Percentiles rank a stretch among this genome's conserved stretches.
Conservation (phyloP, 805 yeast species). For the Candida nanaspora region DNA sequence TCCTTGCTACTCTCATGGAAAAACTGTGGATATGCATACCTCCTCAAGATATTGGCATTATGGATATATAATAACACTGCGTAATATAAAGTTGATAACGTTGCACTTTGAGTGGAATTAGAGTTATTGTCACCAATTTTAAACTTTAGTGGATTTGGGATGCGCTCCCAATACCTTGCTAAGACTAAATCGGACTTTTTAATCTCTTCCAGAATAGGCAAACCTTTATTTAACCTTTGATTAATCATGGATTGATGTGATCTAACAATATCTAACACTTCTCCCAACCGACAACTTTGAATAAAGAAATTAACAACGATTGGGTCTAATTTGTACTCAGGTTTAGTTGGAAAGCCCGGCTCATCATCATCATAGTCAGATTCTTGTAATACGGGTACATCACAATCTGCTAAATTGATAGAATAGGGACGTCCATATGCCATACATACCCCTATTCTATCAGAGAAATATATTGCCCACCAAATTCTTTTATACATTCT, state of each 20-base stretch:
- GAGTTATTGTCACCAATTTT: constrained; percentile 36
- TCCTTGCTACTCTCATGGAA: constrained; percentile 31
- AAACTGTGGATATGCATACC: neutral
- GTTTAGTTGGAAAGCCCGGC: constrained; percentile 29
- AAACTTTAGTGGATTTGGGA: constrained; percentile 56
- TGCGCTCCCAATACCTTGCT: constrained; percentile 64
- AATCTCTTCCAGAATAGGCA: constrained; percentile 37
- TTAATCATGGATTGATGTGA: constrained; percentile 63
- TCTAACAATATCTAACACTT: constrained; percentile 59
- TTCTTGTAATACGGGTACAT: constrained; percentile 64
- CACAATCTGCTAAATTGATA: constrained; percentile 65
- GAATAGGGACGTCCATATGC: constrained; percentile 64
- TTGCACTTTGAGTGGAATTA: constrained; percentile 42
- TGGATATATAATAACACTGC: constrained; percentile 61
- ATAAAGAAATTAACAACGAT: constrained; percentile 39
- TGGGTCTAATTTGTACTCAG: constrained; percentile 23
- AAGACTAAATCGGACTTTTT: constrained; percentile 63
- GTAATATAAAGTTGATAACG: constrained; percentile 62
- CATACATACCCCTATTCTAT: constrained; percentile 56
- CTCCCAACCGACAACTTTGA: constrained; percentile 52
- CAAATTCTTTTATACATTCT: constrained; percentile 61
- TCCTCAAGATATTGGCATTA: constrained; percentile 52
- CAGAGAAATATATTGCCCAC: constrained; percentile 72
- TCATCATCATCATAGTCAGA: constrained; percentile 61
- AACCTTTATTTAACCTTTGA: constrained; percentile 32